A percentile compares a stretch with the other conserved stretches of the same genome.
Evolutionary conservation across 805 yeast genomes (phyloP).

Genomic region (Crinitomyces ghanaensis): DNA sequence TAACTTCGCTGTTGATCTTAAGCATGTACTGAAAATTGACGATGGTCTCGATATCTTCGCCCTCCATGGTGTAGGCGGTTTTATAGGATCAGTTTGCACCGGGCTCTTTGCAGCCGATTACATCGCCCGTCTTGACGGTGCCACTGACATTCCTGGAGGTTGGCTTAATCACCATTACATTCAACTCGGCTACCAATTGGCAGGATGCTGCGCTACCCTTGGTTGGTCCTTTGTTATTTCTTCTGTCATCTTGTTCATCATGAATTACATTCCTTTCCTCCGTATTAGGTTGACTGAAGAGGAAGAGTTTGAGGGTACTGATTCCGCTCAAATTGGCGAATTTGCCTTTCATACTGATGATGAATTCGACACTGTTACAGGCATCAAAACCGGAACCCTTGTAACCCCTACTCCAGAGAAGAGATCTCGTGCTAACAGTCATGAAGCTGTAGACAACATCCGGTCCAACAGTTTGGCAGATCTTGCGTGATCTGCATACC

Average conservation of each 20-base stretch:
- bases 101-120: constrained; percentile 94
- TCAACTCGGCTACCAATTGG: constrained; percentile 90
- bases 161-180: constrained; percentile 86
- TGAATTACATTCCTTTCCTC: constrained; percentile 77
- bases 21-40: constrained; percentile 62
- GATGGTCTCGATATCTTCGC: constrained; percentile 96
- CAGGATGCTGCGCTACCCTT: constrained; percentile 63
- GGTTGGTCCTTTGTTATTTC: constrained; percentile 77
- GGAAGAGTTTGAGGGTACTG: constrained; percentile 85
- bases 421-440: no score
- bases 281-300: constrained; percentile 78
- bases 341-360: constrained; percentile 39
- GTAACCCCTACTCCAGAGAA: no score
- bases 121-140: constrained; percentile 72
- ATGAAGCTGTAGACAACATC: no score
- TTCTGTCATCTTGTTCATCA: constrained; percentile 49
- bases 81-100: constrained; percentile 69
- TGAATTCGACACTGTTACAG: no score
- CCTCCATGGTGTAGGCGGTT: constrained; percentile 89
- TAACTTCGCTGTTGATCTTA: constrained; percentile 77
- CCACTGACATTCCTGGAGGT: constrained; percentile 61
- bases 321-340: constrained; percentile 84
- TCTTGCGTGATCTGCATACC: no score
- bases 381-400: no score
- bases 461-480: no score